Evolutionary conservation across 1,139 yeast species (phyloP).

Genomic region (Chernovozyma aurita): DNA sequence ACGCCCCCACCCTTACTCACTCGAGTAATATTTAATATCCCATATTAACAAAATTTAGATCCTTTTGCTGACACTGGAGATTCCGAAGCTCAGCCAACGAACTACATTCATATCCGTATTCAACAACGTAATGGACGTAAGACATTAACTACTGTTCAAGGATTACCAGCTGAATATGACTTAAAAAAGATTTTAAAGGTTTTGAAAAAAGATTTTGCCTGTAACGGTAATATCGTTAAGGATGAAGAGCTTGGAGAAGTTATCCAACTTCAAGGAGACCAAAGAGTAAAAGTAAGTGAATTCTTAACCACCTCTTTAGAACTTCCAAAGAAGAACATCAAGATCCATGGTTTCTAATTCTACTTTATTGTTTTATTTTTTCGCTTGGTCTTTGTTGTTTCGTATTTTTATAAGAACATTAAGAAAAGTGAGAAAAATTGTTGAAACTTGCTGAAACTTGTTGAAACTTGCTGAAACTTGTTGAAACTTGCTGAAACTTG

Average conservation of each 20-base stretch:
- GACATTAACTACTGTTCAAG: constrained; percentile 97
- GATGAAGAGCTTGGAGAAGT: constrained; percentile 96
- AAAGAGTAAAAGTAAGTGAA: constrained; percentile 93
- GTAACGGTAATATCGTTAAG: constrained; percentile 97
- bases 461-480: too few species aligned
- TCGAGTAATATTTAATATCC: too few species aligned
- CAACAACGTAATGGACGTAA: constrained; percentile 99
- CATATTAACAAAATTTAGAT: too few species aligned
- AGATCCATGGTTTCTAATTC: constrained; percentile 92
- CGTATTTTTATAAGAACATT: too few species aligned
- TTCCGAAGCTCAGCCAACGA: constrained; percentile 94
- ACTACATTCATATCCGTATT: constrained; percentile 96
- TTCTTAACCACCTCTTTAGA: constrained; percentile 84
- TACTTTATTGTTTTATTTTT: background rate
- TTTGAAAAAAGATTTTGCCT: constrained; percentile 95
- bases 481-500: too few species aligned
- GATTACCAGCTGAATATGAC: constrained; percentile 93
- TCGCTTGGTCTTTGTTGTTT: too few species aligned
- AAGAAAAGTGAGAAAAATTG: too few species aligned
- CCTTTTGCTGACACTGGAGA: constrained; percentile 99
- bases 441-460: too few species aligned
- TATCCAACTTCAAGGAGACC: constrained; percentile 98
- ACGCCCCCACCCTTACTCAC: too few species aligned
- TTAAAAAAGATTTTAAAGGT: constrained; percentile 90
- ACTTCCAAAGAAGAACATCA: constrained; percentile 92